phyloP scores from a whole-genome alignment of 2,329 filamentous ascomycete genomes.

The Xylaria sp. region DNA sequence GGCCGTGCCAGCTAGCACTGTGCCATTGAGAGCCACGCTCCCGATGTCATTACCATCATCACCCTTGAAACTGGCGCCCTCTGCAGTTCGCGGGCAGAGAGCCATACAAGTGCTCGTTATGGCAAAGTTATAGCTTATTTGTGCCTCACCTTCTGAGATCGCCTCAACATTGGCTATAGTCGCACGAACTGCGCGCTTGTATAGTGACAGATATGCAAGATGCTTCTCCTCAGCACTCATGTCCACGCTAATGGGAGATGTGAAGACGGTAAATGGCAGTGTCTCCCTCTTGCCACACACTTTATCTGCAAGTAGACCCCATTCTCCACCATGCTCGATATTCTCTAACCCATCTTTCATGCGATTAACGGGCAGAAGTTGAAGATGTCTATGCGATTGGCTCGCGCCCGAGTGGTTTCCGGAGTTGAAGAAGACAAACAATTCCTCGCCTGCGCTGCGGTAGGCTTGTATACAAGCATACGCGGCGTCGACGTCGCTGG shows the following conservation, averaged over 20 bases:
- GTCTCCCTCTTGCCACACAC: constrained; percentile 42
- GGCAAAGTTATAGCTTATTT: constrained; percentile 72
- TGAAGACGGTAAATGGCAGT: constrained; percentile 59
- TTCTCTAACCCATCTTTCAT: constrained; percentile 66
- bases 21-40: constrained; percentile 66
- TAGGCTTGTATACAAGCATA: constrained; percentile 71
- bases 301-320: constrained; percentile 61
- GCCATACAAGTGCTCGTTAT: constrained; percentile 65
- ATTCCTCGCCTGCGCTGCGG: constrained; percentile 48
- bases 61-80: constrained; percentile 54
- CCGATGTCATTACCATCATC: constrained; percentile 52
- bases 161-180: constrained; percentile 37
- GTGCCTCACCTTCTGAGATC: constrained; percentile 54
- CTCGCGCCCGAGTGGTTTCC: constrained; percentile 75
- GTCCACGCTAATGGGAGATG: constrained; percentile 50
- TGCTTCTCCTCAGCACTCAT: constrained; percentile 54
- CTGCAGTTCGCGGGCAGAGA: constrained; percentile 63
- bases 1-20: constrained; percentile 70
- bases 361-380: constrained; percentile 72
- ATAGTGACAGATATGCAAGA: constrained; percentile 59
- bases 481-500: constrained; percentile 68
- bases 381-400: constrained; percentile 77
- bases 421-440: constrained; percentile 77
- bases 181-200: constrained; percentile 54
- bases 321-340: constrained; percentile 48